Percentiles rank a stretch among this genome's conserved stretches.
Conservation (phyloP, 176 grass and related monocot genomes). For the Chloris gayana region DNA sequence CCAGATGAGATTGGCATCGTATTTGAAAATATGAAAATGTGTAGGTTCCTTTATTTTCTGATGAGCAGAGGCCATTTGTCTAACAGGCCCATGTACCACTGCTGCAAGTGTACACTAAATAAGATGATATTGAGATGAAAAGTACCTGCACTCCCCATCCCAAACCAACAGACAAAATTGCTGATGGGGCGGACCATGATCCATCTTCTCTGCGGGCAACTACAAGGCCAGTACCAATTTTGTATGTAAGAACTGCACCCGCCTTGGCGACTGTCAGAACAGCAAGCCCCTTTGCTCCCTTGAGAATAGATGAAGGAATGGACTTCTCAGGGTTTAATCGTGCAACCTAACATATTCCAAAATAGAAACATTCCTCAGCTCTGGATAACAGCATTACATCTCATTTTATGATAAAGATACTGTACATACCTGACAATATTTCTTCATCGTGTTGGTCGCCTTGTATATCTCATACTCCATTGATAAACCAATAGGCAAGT, state of each 20-base stretch:
- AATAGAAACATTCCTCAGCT: constrained; percentile 39
- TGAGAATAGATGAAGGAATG: constrained; percentile 85
- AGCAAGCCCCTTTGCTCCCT: constrained; percentile 85
- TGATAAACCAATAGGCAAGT: constrained; percentile 79
- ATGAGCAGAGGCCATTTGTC: not conserved
- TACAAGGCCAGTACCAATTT: constrained; percentile 86
- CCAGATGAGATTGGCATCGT: not conserved
- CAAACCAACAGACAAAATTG: constrained; percentile 86
- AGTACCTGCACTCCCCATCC: constrained; percentile 97
- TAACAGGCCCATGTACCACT: not conserved
- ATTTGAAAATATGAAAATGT: not conserved
- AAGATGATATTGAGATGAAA: constrained; percentile 21
- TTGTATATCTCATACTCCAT: constrained; percentile 99
- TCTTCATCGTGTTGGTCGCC: constrained; percentile 70
- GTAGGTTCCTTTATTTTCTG: not conserved
- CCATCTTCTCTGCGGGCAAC: constrained; percentile 82
- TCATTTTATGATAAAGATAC: constrained; percentile 15
- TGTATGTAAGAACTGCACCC: constrained; percentile 89
- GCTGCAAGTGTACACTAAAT: not conserved
- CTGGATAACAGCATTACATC: constrained; percentile 6
- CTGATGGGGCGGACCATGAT: constrained; percentile 93
- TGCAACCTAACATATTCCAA: constrained; percentile 63
- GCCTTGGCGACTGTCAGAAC: constrained; percentile 86
- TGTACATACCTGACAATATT: constrained; percentile 71
- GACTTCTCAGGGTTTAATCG: constrained; percentile 92